A percentile compares a stretch with the other conserved stretches of the same genome.
These are phyloP conservation scores for Eucalyptus cloeziana DNA, from an alignment of 345 rosid species.

Conservation along the genomic window DNA sequence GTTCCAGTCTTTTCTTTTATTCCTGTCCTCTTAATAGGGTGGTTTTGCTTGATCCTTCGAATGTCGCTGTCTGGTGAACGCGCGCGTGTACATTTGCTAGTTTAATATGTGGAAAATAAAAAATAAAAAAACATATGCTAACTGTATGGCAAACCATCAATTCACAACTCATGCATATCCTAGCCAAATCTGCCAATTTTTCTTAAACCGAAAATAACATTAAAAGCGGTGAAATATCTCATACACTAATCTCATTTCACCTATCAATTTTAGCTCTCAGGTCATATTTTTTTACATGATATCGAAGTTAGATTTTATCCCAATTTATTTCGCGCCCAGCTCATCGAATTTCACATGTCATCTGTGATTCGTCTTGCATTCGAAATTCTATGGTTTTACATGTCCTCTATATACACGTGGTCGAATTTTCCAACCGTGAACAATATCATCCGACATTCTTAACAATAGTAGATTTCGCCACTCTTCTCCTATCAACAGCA, in stretches of 20 bases:
- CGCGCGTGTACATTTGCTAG: background rate
- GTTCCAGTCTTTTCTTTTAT: background rate
- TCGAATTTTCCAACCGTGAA: background rate
- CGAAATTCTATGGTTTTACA: background rate
- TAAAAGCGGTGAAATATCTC: background rate
- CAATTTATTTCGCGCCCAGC: accelerated
- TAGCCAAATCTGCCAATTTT: background rate
- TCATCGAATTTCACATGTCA: accelerated
- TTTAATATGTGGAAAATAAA: background rate
- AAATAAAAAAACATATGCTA: background rate
- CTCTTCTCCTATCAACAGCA: background rate
- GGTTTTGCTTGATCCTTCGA: background rate
- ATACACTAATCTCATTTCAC: background rate
- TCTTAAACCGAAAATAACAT: background rate
- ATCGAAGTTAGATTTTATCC: background rate
- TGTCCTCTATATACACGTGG: background rate
- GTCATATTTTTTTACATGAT: background rate
- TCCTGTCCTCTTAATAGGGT: background rate
- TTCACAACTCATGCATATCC: background rate
- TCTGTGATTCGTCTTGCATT: background rate
- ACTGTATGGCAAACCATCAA: background rate
- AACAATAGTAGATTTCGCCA: background rate
- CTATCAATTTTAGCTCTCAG: background rate
- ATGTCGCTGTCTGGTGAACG: background rate
- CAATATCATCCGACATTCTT: background rate